A percentile compares a stretch with the other conserved stretches of the same genome.
Evolutionary conservation across 208 protist species (phyloP).

Genomic region (Leishmania major): DNA sequence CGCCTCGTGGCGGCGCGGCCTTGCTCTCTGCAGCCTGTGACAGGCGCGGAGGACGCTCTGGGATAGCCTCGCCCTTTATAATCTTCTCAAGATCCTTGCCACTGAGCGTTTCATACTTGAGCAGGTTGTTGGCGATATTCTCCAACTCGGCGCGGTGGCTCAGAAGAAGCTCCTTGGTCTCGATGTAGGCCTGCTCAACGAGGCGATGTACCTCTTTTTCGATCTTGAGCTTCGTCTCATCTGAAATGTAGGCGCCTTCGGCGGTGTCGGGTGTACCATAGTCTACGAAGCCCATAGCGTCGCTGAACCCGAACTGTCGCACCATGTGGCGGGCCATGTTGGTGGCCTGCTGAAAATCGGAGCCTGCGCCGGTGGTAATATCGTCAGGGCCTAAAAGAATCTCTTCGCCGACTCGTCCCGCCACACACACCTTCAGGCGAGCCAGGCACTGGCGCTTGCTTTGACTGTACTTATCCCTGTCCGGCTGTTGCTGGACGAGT

Average conservation of each 20-base stretch:
- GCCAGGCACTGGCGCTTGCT: constrained; percentile 86
- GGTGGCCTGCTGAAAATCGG: constrained; percentile 93
- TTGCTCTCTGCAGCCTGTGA: constrained; percentile 26
- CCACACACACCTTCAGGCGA: constrained; percentile 86
- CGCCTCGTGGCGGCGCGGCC: constrained; percentile 8
- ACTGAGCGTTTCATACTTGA: constrained; percentile 87
- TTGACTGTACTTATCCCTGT: constrained; percentile 88
- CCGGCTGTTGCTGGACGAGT: constrained; percentile 88
- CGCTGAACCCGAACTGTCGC: constrained; percentile 91
- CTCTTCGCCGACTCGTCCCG: constrained; percentile 96
- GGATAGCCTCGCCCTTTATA: constrained; percentile 74
- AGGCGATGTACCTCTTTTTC: constrained; percentile 79
- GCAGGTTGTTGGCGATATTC: constrained; percentile 76
- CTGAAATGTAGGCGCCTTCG: constrained; percentile 90
- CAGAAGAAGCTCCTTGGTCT: constrained; percentile 71
- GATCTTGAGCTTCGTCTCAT: constrained; percentile 89
- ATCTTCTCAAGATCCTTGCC: constrained; percentile 81
- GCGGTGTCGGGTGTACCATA: constrained; percentile 76
- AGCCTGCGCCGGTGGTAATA: constrained; percentile 92
- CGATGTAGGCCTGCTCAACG: constrained; percentile 73
- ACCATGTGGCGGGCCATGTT: constrained; percentile 91
- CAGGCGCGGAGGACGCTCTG: constrained; percentile 38
- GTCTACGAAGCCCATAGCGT: constrained; percentile 84
- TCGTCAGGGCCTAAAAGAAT: constrained; percentile 94
- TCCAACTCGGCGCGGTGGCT: constrained; percentile 71